Percentiles rank a stretch among this genome's conserved stretches.
Evolutionary conservation across 1,139 yeast genomes (phyloP).

Genomic region (Yamadazyma sp.): DNA sequence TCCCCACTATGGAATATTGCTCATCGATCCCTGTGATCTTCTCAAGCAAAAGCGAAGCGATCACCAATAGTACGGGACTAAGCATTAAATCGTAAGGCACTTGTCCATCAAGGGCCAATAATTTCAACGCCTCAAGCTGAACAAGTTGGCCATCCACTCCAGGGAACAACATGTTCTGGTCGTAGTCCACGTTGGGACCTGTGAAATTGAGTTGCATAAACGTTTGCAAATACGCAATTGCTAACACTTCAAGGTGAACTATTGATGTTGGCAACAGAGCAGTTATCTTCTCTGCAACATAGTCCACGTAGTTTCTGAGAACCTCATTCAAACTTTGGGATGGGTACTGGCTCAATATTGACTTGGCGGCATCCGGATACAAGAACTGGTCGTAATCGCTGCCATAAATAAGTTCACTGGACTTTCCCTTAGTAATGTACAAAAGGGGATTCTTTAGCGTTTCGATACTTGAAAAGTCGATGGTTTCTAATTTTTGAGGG

Average conservation of each 20-base stretch:
- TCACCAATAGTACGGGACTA: constrained; percentile 51
- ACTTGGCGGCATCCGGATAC: constrained; percentile 14
- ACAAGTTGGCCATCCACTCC: constrained; percentile 26
- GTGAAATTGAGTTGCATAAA: constrained; percentile 80
- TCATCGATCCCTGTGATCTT: constrained; percentile 32
- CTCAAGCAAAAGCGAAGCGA: constrained; percentile 55
- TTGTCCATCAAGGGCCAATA: constrained; percentile 60
- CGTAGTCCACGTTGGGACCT: constrained; percentile 64
- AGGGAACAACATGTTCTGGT: constrained; percentile 33
- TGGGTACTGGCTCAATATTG: constrained; percentile 22
- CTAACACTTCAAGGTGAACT: constrained; percentile 38
- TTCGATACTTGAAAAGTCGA: constrained; percentile 2
- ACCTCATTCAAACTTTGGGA: constrained; percentile 19
- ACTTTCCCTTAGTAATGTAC: constrained; percentile 24
- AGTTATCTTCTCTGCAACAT: constrained; percentile 14
- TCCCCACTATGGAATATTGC: constrained; percentile 30
- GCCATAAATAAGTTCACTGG: constrained; percentile 21
- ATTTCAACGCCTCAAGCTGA: constrained; percentile 33
- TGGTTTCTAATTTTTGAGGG: constrained; percentile 1
- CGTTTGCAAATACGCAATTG: constrained; percentile 61
- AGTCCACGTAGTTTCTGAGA: constrained; percentile 20
- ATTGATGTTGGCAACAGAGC: constrained; percentile 17
- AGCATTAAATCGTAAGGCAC: constrained; percentile 59
- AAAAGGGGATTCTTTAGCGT: constrained; percentile 12
- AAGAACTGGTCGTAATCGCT: constrained; percentile 17